Percentiles rank a stretch among this genome's conserved stretches.
phyloP scores from a whole-genome alignment of 202 grass and related monocot species.

The Cymbopogon flexuosus region DNA sequence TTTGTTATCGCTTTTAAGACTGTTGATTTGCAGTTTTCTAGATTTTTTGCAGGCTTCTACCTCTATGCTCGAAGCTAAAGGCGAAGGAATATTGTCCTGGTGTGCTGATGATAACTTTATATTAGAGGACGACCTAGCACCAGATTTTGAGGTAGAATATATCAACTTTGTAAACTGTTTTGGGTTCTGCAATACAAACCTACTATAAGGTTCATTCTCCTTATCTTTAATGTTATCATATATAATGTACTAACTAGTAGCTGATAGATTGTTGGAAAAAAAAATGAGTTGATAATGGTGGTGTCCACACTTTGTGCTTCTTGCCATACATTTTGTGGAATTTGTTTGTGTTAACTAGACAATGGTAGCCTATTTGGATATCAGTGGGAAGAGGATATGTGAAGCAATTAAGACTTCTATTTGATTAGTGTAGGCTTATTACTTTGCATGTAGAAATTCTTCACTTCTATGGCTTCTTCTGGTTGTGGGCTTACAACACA shows the following conservation, averaged over 20 bases:
- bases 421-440: neutral
- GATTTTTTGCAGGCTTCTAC: slow-evolving; percentile 68
- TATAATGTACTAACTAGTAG: neutral
- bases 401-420: neutral
- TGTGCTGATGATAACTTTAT: slow-evolving; percentile 75
- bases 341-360: neutral
- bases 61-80: slow-evolving; percentile 69
- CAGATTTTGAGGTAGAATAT: slow-evolving; percentile 67
- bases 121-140: slow-evolving; percentile 60
- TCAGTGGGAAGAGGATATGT: neutral
- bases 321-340: neutral
- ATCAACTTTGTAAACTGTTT: neutral
- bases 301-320: neutral
- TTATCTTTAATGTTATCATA: neutral
- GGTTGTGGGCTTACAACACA: neutral
- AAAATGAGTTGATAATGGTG: neutral
- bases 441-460: neutral
- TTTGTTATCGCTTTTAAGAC: slow-evolving; percentile 23
- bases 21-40: slow-evolving; percentile 26
- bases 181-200: neutral
- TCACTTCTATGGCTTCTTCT: neutral
- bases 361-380: neutral
- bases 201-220: neutral
- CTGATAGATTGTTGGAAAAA: neutral
- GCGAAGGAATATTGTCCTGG: slow-evolving; percentile 56